Percentiles rank a stretch among this genome's conserved stretches.
Evolutionary conservation across 2,329 filamentous ascomycete genomes (phyloP).

Genomic region (Aspergillus sp.): DNA sequence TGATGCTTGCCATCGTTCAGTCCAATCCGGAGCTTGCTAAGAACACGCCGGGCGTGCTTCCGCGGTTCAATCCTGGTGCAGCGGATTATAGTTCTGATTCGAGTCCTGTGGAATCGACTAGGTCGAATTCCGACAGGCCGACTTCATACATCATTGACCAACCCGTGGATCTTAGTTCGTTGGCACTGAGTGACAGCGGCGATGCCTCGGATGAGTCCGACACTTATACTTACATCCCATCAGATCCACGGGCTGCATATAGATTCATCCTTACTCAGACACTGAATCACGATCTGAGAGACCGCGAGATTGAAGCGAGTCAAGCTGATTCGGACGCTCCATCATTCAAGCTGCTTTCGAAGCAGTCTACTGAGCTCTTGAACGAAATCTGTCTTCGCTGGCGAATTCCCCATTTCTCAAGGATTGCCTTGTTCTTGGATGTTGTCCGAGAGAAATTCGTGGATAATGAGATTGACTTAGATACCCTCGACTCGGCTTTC

Average conservation of each 20-base stretch:
- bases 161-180: conserved; percentile 51
- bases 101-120: conserved; percentile 41
- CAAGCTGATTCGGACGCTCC: conserved; percentile 43
- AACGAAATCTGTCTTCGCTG: conserved; percentile 81
- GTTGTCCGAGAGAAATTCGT: conserved; percentile 78
- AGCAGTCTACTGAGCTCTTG: conserved; percentile 72
- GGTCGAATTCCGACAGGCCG: conserved; percentile 40
- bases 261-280: conserved; percentile 74
- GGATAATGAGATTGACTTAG: conserved; percentile 71
- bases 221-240: conserved; percentile 82
- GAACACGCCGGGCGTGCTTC: conserved; percentile 57
- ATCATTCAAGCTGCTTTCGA: conserved; percentile 56
- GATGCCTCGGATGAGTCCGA: conserved; percentile 40
- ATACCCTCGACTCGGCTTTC: conserved; percentile 78
- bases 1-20: conserved; percentile 86
- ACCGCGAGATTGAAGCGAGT: conserved; percentile 46
- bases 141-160: conserved; percentile 58
- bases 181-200: conserved; percentile 52
- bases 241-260: conserved; percentile 75
- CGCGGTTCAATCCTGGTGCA: conserved; percentile 46
- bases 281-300: conserved; percentile 55
- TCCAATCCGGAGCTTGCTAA: conserved; percentile 80
- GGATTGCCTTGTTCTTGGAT: conserved; percentile 75
- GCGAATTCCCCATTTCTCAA: conserved; percentile 78
- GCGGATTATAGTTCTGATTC: conserved; percentile 34